These are phyloP conservation scores for Alternaria sp. DNA, from an alignment of 2,329 filamentous ascomycete species.

Conservation along the genomic window DNA sequence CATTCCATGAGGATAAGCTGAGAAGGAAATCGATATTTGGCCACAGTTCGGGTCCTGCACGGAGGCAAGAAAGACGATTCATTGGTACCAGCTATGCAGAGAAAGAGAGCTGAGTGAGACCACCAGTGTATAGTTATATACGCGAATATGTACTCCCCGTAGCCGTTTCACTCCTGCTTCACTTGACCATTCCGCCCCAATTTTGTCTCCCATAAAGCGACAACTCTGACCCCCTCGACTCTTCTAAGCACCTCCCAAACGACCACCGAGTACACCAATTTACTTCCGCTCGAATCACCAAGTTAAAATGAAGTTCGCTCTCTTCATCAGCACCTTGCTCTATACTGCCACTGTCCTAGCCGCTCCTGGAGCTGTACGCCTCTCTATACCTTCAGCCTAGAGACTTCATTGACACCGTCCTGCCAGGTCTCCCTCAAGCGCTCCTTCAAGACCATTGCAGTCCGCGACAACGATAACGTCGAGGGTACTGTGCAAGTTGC, in stretches of 20 bases:
- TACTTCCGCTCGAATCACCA: background rate
- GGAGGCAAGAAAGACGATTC: background rate
- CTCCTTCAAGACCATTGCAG: constrained; percentile 5
- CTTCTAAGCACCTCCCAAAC: background rate
- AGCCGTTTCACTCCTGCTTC: background rate
- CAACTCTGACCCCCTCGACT: background rate
- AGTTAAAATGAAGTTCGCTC: constrained; percentile 5
- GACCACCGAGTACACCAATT: background rate
- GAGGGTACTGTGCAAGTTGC: background rate
- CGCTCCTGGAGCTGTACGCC: constrained; percentile 6
- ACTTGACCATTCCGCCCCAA: background rate
- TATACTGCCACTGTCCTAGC: constrained; percentile 6
- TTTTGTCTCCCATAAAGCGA: background rate
- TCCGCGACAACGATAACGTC: background rate
- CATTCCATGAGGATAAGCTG: background rate
- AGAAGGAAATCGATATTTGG: background rate
- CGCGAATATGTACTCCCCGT: background rate
- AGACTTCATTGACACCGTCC: background rate
- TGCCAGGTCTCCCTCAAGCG: constrained; percentile 6
- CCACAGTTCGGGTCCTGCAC: background rate
- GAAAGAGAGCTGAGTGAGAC: background rate
- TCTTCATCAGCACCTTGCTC: constrained; percentile 1
- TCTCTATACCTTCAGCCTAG: background rate
- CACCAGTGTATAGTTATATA: background rate
- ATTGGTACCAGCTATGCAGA: background rate